Percentiles rank a stretch among this genome's conserved stretches.
Conservation (phyloP, 192 early-diverging fungal genomes). For the Gamsiella multidivaricata region DNA sequence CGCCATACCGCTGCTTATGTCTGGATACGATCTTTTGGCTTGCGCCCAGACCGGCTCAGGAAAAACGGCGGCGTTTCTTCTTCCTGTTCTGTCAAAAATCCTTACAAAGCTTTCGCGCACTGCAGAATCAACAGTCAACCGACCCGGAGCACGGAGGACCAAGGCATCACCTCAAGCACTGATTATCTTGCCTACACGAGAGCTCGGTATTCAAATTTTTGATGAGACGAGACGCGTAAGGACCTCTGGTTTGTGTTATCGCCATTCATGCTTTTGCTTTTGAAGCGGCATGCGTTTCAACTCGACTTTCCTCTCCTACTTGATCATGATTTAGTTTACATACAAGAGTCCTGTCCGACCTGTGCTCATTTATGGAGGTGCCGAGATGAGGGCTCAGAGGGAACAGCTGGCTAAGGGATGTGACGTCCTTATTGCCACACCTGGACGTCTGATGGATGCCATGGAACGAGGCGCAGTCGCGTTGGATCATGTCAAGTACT, state of each 20-base stretch:
- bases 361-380: constrained; percentile 89
- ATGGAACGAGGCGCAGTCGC: constrained; percentile 86
- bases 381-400: constrained; percentile 83
- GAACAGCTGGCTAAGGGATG: constrained; percentile 89
- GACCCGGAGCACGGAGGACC: constrained; percentile 48
- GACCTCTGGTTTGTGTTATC: background rate
- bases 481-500: constrained; percentile 75
- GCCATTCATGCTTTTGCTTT: background rate
- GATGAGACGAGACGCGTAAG: constrained; percentile 75
- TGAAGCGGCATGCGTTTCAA: no score
- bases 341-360: constrained; percentile 44
- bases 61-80: constrained; percentile 86
- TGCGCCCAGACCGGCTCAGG: constrained; percentile 84
- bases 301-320: constrained; percentile 63
- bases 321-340: constrained; percentile 18
- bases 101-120: constrained; percentile 59
- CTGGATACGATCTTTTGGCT: constrained; percentile 82
- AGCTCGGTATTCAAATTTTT: constrained; percentile 85
- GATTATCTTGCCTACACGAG: constrained; percentile 87
- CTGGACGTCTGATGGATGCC: constrained; percentile 92
- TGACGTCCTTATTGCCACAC: constrained; percentile 93
- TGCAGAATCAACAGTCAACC: constrained; percentile 27
- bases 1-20: constrained; percentile 69
- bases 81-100: constrained; percentile 78
- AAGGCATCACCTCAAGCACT: constrained; percentile 75